A percentile compares a stretch with the other conserved stretches of the same genome.
These are phyloP conservation scores for Sugiyamaella castrensis DNA, from an alignment of 1,139 yeast species.

Conservation along the genomic window DNA sequence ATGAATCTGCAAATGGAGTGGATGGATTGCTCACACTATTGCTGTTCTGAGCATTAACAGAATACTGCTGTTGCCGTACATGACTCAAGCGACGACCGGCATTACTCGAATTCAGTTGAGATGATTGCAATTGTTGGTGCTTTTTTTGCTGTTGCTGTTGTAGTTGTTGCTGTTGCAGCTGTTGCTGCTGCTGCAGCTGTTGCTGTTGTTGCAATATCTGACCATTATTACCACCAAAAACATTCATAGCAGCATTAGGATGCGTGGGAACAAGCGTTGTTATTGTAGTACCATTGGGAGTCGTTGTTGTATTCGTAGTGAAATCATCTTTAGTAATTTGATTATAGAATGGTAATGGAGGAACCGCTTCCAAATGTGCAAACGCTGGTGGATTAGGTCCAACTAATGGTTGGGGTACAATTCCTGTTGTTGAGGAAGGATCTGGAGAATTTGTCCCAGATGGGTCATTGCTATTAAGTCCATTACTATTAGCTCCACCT, in stretches of 20 bases:
- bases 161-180: neutral
- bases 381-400: constrained; percentile 30
- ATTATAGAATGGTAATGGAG: constrained; percentile 88
- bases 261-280: constrained; percentile 82
- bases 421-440: constrained; percentile 4
- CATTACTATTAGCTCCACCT: constrained; percentile 12
- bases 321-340: constrained; percentile 92
- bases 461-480: constrained; percentile 15
- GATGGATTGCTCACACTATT: no score
- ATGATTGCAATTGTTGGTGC: no score
- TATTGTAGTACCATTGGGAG: constrained; percentile 89
- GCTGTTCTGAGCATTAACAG: no score
- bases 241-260: constrained; percentile 20
- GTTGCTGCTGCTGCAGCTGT: neutral
- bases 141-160: neutral
- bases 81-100: no score
- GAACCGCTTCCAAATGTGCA: constrained; percentile 30
- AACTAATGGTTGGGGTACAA: constrained; percentile 30
- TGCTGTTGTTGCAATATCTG: neutral
- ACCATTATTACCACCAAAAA: constrained; percentile 15
- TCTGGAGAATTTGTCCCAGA: constrained; percentile 11
- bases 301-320: constrained; percentile 76
- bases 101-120: no score
- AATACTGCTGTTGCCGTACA: no score
- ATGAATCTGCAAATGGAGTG: no score